phyloP scores from a whole-genome alignment of 2,329 filamentous ascomycete genomes.

The Exophiala phaeomuriformis region DNA sequence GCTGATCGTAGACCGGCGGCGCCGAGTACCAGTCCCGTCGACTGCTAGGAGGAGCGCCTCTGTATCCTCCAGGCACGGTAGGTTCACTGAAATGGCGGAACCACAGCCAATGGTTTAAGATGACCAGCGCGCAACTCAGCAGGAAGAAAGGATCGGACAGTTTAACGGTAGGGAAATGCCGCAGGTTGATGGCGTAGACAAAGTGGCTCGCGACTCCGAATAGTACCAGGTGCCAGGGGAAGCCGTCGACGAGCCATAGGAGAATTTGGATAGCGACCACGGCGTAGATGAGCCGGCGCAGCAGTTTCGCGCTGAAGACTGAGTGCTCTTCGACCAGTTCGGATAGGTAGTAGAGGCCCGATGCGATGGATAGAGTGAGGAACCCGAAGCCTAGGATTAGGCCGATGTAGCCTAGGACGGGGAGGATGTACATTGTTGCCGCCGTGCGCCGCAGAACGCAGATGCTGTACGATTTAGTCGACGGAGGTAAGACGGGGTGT shows the following conservation, averaged over 20 bases:
- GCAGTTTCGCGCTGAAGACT: constrained; percentile 78
- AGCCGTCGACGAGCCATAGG: constrained; percentile 73
- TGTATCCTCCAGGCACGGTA: constrained; percentile 40
- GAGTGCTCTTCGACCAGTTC: constrained; percentile 98
- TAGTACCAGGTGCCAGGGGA: constrained; percentile 66
- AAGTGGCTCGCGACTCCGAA: constrained; percentile 74
- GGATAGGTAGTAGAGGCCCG: constrained; percentile 96
- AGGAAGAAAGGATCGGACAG: constrained; percentile 82
- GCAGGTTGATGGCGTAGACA: constrained; percentile 82
- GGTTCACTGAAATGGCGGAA: constrained; percentile 75
- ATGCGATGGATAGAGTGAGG: constrained; percentile 93
- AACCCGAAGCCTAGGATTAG: constrained; percentile 85
- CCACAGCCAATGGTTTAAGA: constrained; percentile 91
- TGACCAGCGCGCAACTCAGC: constrained; percentile 72
- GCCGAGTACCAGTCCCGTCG: constrained; percentile 34
- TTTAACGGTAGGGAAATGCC: constrained; percentile 68
- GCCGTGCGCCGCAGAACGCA: background rate
- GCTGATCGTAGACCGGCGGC: constrained; percentile 43
- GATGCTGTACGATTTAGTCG: background rate
- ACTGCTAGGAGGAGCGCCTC: constrained; percentile 34
- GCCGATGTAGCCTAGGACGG: constrained; percentile 81
- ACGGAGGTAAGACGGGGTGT: background rate
- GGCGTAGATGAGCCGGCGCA: constrained; percentile 75
- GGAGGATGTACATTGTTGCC: constrained; percentile 82
- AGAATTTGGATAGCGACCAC: constrained; percentile 68